phyloP scores from a whole-genome alignment of 2,329 filamentous ascomycete genomes.

The Cladophialophora bantiana region DNA sequence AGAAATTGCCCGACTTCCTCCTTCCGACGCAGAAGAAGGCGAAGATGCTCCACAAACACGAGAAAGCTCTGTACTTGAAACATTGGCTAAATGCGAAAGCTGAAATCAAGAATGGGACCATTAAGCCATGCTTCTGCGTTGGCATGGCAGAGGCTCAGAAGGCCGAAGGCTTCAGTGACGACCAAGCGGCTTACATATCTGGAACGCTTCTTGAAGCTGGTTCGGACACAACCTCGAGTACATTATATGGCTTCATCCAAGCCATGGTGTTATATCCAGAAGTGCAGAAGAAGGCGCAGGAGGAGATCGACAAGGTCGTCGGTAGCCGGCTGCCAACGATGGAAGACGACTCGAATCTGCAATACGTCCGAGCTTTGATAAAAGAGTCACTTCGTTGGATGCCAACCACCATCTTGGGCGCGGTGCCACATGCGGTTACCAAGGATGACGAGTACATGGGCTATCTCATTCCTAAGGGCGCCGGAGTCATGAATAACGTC shows the following conservation, averaged over 20 bases:
- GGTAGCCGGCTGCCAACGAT: slow-evolving; percentile 58
- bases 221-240: slow-evolving; percentile 34
- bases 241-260: slow-evolving; percentile 48
- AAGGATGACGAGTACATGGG: slow-evolving; percentile 38
- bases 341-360: slow-evolving; percentile 57
- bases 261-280: slow-evolving; percentile 60
- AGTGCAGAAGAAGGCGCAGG: slow-evolving; percentile 54
- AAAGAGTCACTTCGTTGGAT: slow-evolving; percentile 66
- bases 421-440: slow-evolving; percentile 36
- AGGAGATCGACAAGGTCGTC: slow-evolving; percentile 59
- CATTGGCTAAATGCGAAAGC: slow-evolving; percentile 53
- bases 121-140: slow-evolving; percentile 44
- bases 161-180: slow-evolving; percentile 45
- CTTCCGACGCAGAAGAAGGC: slow-evolving; percentile 48
- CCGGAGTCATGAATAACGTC: slow-evolving; percentile 38
- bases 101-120: slow-evolving; percentile 38
- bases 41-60: slow-evolving; percentile 53
- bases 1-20: slow-evolving; percentile 53
- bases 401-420: slow-evolving; percentile 44
- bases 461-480: slow-evolving; percentile 37
- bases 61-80: slow-evolving; percentile 52
- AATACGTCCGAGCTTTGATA: slow-evolving; percentile 61
- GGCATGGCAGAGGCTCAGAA: slow-evolving; percentile 42
- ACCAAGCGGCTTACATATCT: slow-evolving; percentile 45
- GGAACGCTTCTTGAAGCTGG: slow-evolving; percentile 41